phyloP scores from a whole-genome alignment of 805 yeast species.

The Kazachstania psychrophila region DNA sequence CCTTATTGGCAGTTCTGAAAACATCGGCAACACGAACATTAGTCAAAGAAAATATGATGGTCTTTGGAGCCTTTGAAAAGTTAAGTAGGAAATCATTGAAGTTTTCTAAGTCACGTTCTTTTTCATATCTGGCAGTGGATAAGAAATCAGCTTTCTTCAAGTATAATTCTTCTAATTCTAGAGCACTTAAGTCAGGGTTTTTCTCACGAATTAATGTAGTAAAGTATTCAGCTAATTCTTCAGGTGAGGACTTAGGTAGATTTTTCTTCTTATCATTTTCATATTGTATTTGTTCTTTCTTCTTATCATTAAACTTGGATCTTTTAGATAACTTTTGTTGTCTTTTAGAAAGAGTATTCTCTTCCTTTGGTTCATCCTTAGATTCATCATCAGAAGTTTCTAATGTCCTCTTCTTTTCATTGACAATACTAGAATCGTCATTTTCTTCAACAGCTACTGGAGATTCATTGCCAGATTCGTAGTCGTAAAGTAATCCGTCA shows the following conservation, averaged over 20 bases:
- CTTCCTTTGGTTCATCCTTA: conserved; percentile 9
- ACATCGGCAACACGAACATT: conserved; percentile 85
- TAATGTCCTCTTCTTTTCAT: conserved; percentile 9
- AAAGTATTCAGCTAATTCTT: conserved; percentile 56
- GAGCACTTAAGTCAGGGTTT: conserved; percentile 58
- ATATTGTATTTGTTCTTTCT: conserved; percentile 55
- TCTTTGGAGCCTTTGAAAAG: conserved; percentile 39
- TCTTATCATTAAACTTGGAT: conserved; percentile 49
- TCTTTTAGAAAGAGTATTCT: conserved; percentile 22
- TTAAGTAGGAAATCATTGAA: conserved; percentile 45
- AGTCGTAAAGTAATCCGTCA: conserved; percentile 60
- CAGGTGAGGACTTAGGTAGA: conserved; percentile 48
- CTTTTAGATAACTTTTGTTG: conserved; percentile 25
- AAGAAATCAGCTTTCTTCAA: conserved; percentile 48
- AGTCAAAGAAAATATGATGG: conserved; percentile 54
- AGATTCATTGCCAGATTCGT: conserved; percentile 36
- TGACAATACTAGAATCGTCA: neutral
- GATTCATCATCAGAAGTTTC: conserved; percentile 9
- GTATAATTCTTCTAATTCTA: conserved; percentile 64
- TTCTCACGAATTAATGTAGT: conserved; percentile 50
- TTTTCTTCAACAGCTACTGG: conserved; percentile 16
- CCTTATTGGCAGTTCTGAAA: conserved; percentile 48
- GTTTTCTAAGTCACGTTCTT: conserved; percentile 46
- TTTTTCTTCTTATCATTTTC: conserved; percentile 49
- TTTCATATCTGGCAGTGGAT: conserved; percentile 50